A percentile compares a stretch with the other conserved stretches of the same genome.
Conservation (phyloP, 805 yeast species). For the Brettanomyces custersianus region DNA sequence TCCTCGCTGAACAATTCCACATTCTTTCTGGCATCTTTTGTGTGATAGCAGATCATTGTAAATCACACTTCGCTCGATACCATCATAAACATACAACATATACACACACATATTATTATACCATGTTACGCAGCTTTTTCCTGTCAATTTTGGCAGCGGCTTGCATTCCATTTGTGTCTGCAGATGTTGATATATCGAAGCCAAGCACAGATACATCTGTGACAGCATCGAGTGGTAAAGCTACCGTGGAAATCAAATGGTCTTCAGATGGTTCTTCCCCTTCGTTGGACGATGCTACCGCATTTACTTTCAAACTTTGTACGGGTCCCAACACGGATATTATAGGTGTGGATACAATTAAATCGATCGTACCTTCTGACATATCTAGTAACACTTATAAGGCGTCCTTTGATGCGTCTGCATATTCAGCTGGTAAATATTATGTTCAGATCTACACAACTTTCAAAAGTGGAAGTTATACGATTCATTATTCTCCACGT, state of each 20-base stretch:
- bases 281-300: conserved; percentile 30
- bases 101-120: too few species aligned
- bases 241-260: conserved; percentile 42
- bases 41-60: too few species aligned
- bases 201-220: conserved; percentile 34
- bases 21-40: too few species aligned
- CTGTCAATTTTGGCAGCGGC: not conserved
- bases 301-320: conserved; percentile 50
- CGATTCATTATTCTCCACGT: conserved; percentile 62
- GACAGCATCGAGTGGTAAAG: conserved; percentile 29
- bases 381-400: conserved; percentile 29
- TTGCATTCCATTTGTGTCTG: too few species aligned
- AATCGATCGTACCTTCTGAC: conserved; percentile 20
- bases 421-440: conserved; percentile 58
- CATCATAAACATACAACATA: too few species aligned
- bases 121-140: too few species aligned
- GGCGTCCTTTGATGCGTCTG: conserved; percentile 33
- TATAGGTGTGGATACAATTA: conserved; percentile 28
- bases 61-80: too few species aligned
- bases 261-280: conserved; percentile 45
- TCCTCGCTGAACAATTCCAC: too few species aligned
- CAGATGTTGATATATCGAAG: conserved; percentile 37
- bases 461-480: conserved; percentile 33
- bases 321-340: conserved; percentile 55
- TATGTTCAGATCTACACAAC: conserved; percentile 60